phyloP scores from a whole-genome alignment of 2,329 filamentous ascomycete genomes.

The Colletotrichum limetticola region DNA sequence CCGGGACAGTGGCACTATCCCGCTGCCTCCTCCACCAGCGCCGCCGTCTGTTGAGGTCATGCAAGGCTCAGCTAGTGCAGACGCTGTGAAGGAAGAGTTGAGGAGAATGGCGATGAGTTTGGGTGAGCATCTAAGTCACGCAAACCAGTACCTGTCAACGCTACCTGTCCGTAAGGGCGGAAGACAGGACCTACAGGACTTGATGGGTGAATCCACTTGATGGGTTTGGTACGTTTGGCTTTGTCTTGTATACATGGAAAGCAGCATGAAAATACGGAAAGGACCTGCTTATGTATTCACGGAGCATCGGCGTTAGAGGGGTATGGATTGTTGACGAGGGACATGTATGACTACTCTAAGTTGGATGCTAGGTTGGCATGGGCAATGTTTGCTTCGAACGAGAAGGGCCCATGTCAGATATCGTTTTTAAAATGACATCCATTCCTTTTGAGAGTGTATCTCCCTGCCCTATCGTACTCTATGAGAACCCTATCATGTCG shows the following conservation, averaged over 20 bases:
- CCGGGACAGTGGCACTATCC: conserved; percentile 12
- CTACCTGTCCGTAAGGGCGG: conserved; percentile 50
- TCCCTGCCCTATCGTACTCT: not conserved
- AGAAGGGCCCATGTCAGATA: not conserved
- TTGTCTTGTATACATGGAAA: not conserved
- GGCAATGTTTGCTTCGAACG: not conserved
- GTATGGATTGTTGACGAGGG: not conserved
- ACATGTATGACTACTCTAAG: not conserved
- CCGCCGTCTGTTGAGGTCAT: conserved; percentile 63
- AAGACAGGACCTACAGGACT: conserved; percentile 33
- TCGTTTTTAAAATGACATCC: not conserved
- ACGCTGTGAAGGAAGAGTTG: conserved; percentile 63
- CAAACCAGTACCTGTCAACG: conserved; percentile 55
- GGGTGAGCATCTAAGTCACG: conserved; percentile 58
- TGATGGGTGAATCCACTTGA: conserved; percentile 19
- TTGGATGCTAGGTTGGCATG: conserved; percentile 3
- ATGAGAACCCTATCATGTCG: conserved; percentile 59
- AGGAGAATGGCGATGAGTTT: conserved; percentile 61
- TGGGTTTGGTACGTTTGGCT: not conserved
- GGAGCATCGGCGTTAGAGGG: conserved; percentile 9
- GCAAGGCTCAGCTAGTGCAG: conserved; percentile 62
- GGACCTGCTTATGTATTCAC: not conserved
- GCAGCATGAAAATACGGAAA: not conserved
- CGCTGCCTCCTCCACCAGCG: conserved; percentile 51
- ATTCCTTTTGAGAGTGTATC: not conserved